Conservation (phyloP, 2,329 filamentous ascomycete genomes). For the Akanthomyces muscarius region DNA sequence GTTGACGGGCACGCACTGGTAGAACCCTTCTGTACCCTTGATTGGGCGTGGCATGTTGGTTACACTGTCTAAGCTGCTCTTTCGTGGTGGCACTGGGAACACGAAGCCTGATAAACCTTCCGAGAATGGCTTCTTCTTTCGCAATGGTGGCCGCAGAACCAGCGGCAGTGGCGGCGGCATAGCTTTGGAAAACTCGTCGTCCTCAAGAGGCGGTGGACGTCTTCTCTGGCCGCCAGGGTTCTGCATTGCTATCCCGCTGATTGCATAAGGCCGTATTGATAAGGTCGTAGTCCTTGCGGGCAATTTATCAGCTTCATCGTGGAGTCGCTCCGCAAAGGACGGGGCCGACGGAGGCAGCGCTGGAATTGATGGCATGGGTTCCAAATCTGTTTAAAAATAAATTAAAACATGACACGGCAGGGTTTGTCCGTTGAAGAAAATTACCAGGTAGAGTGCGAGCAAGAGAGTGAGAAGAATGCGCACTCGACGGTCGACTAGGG, state of each 20-base stretch:
- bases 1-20: slow-evolving; percentile 47
- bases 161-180: slow-evolving; percentile 53
- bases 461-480: slow-evolving; percentile 43
- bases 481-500: slow-evolving; percentile 50
- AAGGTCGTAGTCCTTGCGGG: slow-evolving; percentile 27
- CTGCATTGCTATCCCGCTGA: slow-evolving; percentile 18
- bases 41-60: slow-evolving; percentile 54
- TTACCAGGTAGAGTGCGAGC: slow-evolving; percentile 31
- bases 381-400: slow-evolving; percentile 26
- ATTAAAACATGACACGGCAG: not conserved
- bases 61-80: slow-evolving; percentile 45
- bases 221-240: slow-evolving; percentile 19
- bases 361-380: slow-evolving; percentile 53
- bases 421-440: slow-evolving; percentile 11
- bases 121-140: slow-evolving; percentile 65
- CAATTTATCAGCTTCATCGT: slow-evolving; percentile 40
- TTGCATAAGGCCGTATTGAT: slow-evolving; percentile 25
- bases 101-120: slow-evolving; percentile 55
- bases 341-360: slow-evolving; percentile 53
- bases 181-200: not conserved
- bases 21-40: slow-evolving; percentile 52
- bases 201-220: not conserved
- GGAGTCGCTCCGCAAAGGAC: slow-evolving; percentile 54
- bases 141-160: slow-evolving; percentile 54
- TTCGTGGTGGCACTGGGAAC: slow-evolving; percentile 40